Conservation (phyloP, 2,329 filamentous ascomycete genomes). For the Ceratocystis alfenasii region DNA sequence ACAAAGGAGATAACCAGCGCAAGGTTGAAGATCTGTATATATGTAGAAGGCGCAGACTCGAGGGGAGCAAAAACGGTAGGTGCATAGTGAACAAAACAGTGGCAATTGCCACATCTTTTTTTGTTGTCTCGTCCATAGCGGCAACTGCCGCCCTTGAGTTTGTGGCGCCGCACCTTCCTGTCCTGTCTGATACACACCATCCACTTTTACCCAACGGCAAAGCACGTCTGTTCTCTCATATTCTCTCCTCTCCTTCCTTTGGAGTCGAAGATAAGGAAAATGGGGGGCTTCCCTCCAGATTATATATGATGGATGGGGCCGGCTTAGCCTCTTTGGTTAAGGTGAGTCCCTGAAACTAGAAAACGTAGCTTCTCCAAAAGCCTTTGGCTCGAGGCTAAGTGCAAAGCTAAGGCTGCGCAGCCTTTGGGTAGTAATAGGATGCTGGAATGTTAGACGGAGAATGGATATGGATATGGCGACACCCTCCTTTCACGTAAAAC, state of each 20-base stretch:
- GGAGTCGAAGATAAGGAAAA: not conserved
- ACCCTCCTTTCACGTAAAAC: not conserved
- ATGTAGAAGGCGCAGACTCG: not conserved
- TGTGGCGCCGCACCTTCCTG: not conserved
- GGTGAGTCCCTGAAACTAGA: not conserved
- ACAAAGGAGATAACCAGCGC: not conserved
- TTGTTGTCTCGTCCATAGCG: not conserved
- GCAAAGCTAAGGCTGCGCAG: not conserved
- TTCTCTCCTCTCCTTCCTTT: not conserved
- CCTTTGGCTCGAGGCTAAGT: not conserved
- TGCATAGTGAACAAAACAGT: not conserved
- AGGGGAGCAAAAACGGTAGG: not conserved
- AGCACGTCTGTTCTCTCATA: not conserved
- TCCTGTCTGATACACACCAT: not conserved
- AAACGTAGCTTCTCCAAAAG: not conserved
- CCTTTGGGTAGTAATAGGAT: not conserved
- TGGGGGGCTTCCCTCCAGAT: not conserved
- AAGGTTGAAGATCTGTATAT: not conserved
- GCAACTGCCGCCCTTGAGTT: not conserved
- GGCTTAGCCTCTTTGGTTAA: no score
- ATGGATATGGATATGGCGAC: conserved; percentile 2
- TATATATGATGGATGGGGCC: no score
- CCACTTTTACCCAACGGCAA: not conserved
- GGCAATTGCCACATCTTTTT: not conserved
- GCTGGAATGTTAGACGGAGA: not conserved